Evolutionary conservation across 805 yeast species (phyloP).

Genomic region (Nakazawaea pomicola): DNA sequence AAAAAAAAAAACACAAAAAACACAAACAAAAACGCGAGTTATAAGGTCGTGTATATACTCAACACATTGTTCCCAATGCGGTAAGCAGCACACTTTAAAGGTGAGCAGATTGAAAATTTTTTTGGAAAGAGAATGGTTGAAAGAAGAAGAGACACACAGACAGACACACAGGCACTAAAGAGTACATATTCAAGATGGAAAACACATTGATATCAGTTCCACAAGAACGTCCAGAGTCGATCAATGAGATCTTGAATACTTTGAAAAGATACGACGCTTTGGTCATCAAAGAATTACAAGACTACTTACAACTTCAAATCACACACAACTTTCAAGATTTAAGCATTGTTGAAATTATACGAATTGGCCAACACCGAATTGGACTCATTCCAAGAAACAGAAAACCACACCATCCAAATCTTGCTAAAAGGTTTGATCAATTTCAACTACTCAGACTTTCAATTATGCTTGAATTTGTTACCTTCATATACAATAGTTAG

Average conservation of each 20-base stretch:
- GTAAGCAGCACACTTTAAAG: too few relatives aligned
- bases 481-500: slow-evolving; percentile 29
- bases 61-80: too few relatives aligned
- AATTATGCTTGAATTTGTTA: slow-evolving; percentile 37
- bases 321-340: slow-evolving; percentile 31
- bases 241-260: slow-evolving; percentile 34
- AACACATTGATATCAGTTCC: slow-evolving; percentile 31
- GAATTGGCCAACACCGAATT: slow-evolving; percentile 26
- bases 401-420: slow-evolving; percentile 31
- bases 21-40: too few relatives aligned
- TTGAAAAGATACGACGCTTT: slow-evolving; percentile 40
- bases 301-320: slow-evolving; percentile 37
- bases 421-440: slow-evolving; percentile 36
- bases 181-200: slow-evolving; percentile 14
- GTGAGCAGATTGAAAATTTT: neutral
- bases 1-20: too few relatives aligned
- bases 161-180: too few relatives aligned
- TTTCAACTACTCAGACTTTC: slow-evolving; percentile 37
- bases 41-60: too few relatives aligned
- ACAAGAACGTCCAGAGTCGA: slow-evolving; percentile 32
- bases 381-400: slow-evolving; percentile 28
- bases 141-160: neutral
- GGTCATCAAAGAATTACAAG: slow-evolving; percentile 37
- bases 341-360: slow-evolving; percentile 40
- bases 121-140: neutral